Evolutionary conservation across 139 green algal genomes (phyloP).

Genomic region (Haematococcus lacustris): DNA sequence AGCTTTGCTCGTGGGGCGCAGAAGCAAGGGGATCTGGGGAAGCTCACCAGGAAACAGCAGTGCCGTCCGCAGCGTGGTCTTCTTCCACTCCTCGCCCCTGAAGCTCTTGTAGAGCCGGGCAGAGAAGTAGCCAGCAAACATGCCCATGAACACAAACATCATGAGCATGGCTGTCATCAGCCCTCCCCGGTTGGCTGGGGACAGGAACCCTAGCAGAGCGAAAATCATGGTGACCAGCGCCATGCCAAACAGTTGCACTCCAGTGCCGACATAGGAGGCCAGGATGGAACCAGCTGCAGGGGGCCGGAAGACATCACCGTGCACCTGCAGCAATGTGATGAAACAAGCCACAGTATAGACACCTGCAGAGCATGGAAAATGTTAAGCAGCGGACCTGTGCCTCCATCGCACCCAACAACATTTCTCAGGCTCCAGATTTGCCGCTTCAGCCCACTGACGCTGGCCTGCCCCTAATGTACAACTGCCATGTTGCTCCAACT

Average conservation of each 20-base stretch:
- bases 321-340: slow-evolving; percentile 47
- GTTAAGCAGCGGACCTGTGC: neutral
- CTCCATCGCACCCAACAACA: neutral
- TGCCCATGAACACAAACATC: slow-evolving; percentile 96
- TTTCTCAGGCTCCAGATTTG: neutral
- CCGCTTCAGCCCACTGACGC: neutral
- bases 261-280: slow-evolving; percentile 83
- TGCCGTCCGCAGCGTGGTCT: slow-evolving; percentile 85
- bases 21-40: too few relatives aligned
- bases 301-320: slow-evolving; percentile 95
- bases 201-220: slow-evolving; percentile 93
- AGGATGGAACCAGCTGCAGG: slow-evolving; percentile 68
- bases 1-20: too few relatives aligned
- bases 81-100: slow-evolving; percentile 82
- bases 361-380: neutral
- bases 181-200: slow-evolving; percentile 93
- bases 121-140: slow-evolving; percentile 87
- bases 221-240: slow-evolving; percentile 90
- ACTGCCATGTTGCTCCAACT: neutral
- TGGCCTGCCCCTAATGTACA: neutral
- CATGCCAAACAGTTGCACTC: slow-evolving; percentile 92
- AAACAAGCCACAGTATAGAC: neutral
- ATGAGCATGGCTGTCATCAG: slow-evolving; percentile 94
- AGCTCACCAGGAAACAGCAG: slow-evolving; percentile 81
- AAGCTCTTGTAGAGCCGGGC: slow-evolving; percentile 85